Evolutionary conservation across 1,284 basidiomycete genomes (phyloP).

Genomic region (Pholiota adiposa): DNA sequence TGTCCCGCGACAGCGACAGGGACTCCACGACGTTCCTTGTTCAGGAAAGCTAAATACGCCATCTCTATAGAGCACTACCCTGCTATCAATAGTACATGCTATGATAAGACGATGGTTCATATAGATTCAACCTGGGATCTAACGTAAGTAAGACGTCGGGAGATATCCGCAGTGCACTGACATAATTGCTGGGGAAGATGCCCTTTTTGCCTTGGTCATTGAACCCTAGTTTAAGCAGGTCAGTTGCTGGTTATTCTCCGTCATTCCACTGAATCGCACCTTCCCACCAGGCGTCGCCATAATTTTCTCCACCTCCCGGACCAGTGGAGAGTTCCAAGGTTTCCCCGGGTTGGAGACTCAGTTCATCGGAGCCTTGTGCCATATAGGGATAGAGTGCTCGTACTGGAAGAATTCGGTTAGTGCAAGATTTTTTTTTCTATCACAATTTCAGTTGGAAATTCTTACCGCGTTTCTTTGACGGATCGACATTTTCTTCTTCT

Average conservation of each 20-base stretch:
- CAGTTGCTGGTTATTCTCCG: conserved; percentile 4
- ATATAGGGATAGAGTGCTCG: conserved; percentile 72
- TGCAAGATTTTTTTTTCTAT: conserved; percentile 8
- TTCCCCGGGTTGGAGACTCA: conserved; percentile 66
- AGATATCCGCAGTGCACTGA: conserved; percentile 41
- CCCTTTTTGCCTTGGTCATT: conserved; percentile 65
- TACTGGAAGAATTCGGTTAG: conserved; percentile 47
- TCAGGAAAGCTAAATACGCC: background rate
- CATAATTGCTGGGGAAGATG: conserved; percentile 86
- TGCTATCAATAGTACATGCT: conserved; percentile 6
- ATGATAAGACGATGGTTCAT: conserved; percentile 12
- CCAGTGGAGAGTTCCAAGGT: conserved; percentile 67
- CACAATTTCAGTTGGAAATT: background rate
- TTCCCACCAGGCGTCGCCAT: conserved; percentile 85
- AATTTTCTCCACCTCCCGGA: conserved; percentile 60
- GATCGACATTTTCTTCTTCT: conserved; percentile 6
- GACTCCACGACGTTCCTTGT: background rate
- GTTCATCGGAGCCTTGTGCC: conserved; percentile 70
- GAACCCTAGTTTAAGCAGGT: conserved; percentile 48
- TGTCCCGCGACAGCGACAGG: background rate
- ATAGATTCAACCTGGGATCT: conserved; percentile 21
- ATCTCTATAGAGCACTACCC: background rate
- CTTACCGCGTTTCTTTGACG: conserved; percentile 24
- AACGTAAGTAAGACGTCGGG: conserved; percentile 12
- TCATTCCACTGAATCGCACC: conserved; percentile 49